Base-by-base conservation (phyloP, 2,329 filamentous ascomycete genomes). In the Calonectria hongkongensis region DNA sequence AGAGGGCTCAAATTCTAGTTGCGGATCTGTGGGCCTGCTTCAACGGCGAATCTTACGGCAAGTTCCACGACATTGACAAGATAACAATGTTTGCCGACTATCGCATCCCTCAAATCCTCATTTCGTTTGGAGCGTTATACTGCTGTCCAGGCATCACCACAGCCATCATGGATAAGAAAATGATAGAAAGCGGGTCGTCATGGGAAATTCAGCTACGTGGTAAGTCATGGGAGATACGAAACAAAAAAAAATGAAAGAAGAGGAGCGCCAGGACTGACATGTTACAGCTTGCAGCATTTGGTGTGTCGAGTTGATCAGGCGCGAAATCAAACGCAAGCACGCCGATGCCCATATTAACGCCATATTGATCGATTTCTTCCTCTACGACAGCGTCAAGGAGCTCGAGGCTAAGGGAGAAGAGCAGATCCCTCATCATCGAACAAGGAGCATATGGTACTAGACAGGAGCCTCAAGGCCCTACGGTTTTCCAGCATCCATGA, bases 71-170 rank as follows among this genome's bases (percentile, higher is more conserved):
- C 82, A 98, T 99, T 79, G 94, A 97, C 85, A 95, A 95, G 82
- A 94, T 99, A 79, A 99, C 97, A 73, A 98, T 98, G 93, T 99
- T 99, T 87, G 96, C 97, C 81, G 97, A 99, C 86, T 99, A 99
- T 82, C 94, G 97, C 51, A 93, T 99, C 67, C 97, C 97, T 16
- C 97, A 99, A 85, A 97, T 98, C 78, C 89, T 99, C 41, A 92
- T 96, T 79, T 92, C 92, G 12, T 88, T 98, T 54, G 94, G 94
- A 21, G 96, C 95, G 71, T 86, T 99, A 63, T 92, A 91, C 79
- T 98, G 97, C 84, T 96, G 94, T 75, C 97, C 97, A 0, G 89
- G 92, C 0, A 86, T 99, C 54, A 92, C 95, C 64, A 88, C 89
- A 41, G 89, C 92, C 18, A 93, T 99, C 78, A 89, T 90, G 39